Conservation (phyloP, 345 rosid genomes). For the Populus nigra region DNA sequence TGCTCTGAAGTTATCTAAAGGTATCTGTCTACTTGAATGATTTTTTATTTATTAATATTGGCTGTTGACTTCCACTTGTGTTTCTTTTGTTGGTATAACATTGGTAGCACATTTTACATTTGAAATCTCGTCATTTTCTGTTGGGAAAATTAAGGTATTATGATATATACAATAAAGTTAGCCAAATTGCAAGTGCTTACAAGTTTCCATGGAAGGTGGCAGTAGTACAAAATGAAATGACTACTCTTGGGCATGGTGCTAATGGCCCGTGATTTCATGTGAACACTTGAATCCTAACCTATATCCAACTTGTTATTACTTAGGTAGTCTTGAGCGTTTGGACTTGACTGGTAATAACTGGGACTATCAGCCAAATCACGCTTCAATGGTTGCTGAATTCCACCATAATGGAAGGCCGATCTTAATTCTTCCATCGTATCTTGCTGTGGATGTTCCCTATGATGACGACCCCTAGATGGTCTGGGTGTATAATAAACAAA, state of each 20-base stretch:
- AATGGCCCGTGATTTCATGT: not conserved
- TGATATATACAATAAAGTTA: no score
- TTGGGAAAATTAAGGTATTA: no score
- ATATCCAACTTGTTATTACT: slow-evolving; percentile 5
- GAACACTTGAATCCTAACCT: not conserved
- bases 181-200: not conserved
- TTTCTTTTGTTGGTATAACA: not conserved
- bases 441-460: slow-evolving; percentile 42
- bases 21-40: slow-evolving; percentile 29
- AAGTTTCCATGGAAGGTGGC: not conserved
- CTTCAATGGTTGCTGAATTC: slow-evolving; percentile 51
- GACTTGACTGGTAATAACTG: slow-evolving; percentile 75
- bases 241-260: not conserved
- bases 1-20: slow-evolving; percentile 51
- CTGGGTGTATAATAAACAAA: not conserved
- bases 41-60: not conserved
- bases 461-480: slow-evolving; percentile 74
- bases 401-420: slow-evolving; percentile 58
- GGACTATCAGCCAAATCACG: slow-evolving; percentile 37
- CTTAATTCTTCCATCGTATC: slow-evolving; percentile 46
- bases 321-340: slow-evolving; percentile 61
- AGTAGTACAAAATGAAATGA: not conserved
- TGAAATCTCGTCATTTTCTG: no score
- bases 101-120: not conserved
- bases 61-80: not conserved